Conservation (phyloP, 768 basidiomycete genomes). For the Boletus sp. region DNA sequence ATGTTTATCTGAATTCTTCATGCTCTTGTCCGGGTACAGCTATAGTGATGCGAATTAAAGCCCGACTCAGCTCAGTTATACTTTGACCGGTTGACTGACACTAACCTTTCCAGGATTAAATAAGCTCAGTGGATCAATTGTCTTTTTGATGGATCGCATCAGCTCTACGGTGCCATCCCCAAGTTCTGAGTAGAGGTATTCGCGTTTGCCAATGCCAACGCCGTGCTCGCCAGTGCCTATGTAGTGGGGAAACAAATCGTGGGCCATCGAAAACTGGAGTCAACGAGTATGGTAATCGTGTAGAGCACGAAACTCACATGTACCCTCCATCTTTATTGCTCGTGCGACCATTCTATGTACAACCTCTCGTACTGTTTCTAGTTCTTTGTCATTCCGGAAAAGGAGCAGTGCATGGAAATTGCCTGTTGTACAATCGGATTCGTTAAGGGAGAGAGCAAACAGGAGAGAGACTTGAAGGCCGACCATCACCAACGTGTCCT, state of each 20-base stretch:
- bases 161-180: conserved; percentile 78
- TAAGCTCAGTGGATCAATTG: conserved; percentile 69
- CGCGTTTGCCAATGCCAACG: conserved; percentile 80
- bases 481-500: conserved; percentile 75
- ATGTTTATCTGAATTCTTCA: conserved; percentile 9
- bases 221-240: conserved; percentile 82
- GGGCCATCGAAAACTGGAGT: neutral
- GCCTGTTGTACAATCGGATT: conserved; percentile 25
- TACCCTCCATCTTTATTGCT: conserved; percentile 69
- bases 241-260: neutral
- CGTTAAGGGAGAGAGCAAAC: neutral
- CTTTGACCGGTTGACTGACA: neutral
- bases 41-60: neutral
- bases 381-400: conserved; percentile 56
- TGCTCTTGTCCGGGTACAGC: conserved; percentile 26
- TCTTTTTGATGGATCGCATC: conserved; percentile 78
- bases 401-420: conserved; percentile 54
- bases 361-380: conserved; percentile 37
- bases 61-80: neutral
- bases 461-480: conserved; percentile 27
- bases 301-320: conserved; percentile 44
- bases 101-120: conserved; percentile 86
- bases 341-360: conserved; percentile 63
- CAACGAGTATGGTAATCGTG: neutral
- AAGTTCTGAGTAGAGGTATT: conserved; percentile 78